Conservation (phyloP, 257 asterid species). For the Verbena officinalis region DNA sequence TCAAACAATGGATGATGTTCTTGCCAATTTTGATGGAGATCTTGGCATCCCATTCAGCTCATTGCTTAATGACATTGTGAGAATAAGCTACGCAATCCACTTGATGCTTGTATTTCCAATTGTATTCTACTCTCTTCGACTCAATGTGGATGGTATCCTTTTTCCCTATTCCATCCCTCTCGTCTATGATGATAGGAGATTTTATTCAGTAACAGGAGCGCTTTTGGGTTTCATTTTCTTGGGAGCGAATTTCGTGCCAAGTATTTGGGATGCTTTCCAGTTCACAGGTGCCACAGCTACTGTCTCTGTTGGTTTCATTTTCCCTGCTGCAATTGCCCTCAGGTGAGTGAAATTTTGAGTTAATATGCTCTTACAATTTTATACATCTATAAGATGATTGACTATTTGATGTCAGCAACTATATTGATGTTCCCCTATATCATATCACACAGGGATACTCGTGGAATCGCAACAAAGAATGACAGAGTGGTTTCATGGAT, state of each 20-base stretch:
- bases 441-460: conserved; percentile 60
- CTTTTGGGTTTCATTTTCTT: conserved; percentile 70
- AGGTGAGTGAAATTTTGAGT: conserved; percentile 45
- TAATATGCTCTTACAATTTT: too few relatives aligned
- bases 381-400: neutral
- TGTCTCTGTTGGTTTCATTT: conserved; percentile 77
- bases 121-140: conserved; percentile 84
- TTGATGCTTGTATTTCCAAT: conserved; percentile 87
- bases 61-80: conserved; percentile 68
- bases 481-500: conserved; percentile 70
- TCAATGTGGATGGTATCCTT: conserved; percentile 73
- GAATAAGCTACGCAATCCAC: conserved; percentile 84
- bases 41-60: conserved; percentile 74
- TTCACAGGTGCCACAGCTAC: conserved; percentile 96
- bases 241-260: conserved; percentile 85
- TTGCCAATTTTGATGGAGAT: conserved; percentile 84
- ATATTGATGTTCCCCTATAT: neutral
- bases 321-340: conserved; percentile 82
- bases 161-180: conserved; percentile 72
- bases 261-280: conserved; percentile 93
- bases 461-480: conserved; percentile 61
- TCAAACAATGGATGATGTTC: conserved; percentile 79
- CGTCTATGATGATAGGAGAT: conserved; percentile 65
- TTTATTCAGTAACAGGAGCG: conserved; percentile 55
- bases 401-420: neutral